A percentile compares a stretch with the other conserved stretches of the same genome.
Evolutionary conservation across 2,329 filamentous ascomycete species (phyloP).

Genomic region (Geosmithia flava): DNA sequence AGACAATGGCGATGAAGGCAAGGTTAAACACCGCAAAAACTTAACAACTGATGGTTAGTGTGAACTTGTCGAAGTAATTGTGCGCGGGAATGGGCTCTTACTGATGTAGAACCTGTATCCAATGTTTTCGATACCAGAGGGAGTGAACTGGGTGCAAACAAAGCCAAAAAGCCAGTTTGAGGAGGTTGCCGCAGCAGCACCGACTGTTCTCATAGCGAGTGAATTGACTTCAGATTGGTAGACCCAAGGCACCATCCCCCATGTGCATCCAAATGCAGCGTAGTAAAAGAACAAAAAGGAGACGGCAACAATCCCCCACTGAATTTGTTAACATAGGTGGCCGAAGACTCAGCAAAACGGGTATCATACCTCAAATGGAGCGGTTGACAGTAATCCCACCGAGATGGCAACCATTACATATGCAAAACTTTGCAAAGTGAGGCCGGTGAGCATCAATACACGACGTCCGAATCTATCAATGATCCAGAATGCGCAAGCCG

Average conservation of each 20-base stretch:
- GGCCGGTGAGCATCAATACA: slow-evolving; percentile 2
- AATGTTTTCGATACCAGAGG: slow-evolving; percentile 46
- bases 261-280: slow-evolving; percentile 2
- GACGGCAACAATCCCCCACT: slow-evolving; percentile 4
- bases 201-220: slow-evolving; percentile 3
- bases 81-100: neutral
- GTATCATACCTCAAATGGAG: slow-evolving; percentile 6
- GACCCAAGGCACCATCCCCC: slow-evolving; percentile 2
- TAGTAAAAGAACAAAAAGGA: slow-evolving; percentile 3
- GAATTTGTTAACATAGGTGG: neutral
- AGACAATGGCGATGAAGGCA: slow-evolving; percentile 25
- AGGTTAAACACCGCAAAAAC: slow-evolving; percentile 29
- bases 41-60: neutral
- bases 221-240: slow-evolving; percentile 5
- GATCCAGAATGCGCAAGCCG: slow-evolving; percentile 2
- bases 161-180: slow-evolving; percentile 4
- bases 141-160: slow-evolving; percentile 42
- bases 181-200: slow-evolving; percentile 3
- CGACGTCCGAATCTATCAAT: slow-evolving; percentile 3
- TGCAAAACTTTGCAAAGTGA: slow-evolving; percentile 2
- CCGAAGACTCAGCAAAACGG: neutral
- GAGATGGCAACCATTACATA: slow-evolving; percentile 1
- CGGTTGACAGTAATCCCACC: slow-evolving; percentile 7
- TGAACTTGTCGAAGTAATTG: no score
- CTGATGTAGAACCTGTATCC: slow-evolving; percentile 29